A percentile compares a stretch with the other conserved stretches of the same genome.
These are phyloP conservation scores for Colletotrichum sojae DNA, from an alignment of 2,329 filamentous ascomycete genomes.

Conservation along the genomic window DNA sequence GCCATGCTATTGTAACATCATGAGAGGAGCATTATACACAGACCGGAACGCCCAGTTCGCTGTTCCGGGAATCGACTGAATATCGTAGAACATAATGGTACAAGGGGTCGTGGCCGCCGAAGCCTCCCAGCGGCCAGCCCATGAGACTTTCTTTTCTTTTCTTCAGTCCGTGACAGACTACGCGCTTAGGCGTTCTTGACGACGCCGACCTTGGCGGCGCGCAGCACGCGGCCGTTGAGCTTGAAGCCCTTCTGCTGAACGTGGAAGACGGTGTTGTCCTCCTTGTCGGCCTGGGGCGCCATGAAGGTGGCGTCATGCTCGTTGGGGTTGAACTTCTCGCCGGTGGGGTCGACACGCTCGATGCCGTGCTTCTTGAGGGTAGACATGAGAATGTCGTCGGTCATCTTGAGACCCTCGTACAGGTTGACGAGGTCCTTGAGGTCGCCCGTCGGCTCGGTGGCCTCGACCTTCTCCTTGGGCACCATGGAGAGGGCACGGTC, in stretches of 20 bases:
- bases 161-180: neutral
- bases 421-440: slow-evolving; percentile 83
- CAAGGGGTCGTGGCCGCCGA: slow-evolving; percentile 44
- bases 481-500: slow-evolving; percentile 91
- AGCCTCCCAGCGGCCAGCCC: slow-evolving; percentile 23
- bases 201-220: slow-evolving; percentile 95
- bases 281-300: slow-evolving; percentile 87
- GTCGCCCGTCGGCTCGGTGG: slow-evolving; percentile 61
- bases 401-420: slow-evolving; percentile 95
- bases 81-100: slow-evolving; percentile 49
- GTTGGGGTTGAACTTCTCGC: slow-evolving; percentile 95
- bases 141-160: slow-evolving; percentile 14
- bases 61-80: slow-evolving; percentile 39
- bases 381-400: slow-evolving; percentile 86
- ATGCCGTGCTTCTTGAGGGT: slow-evolving; percentile 96
- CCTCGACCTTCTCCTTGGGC: slow-evolving; percentile 77
- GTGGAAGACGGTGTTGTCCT: slow-evolving; percentile 90
- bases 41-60: slow-evolving; percentile 45
- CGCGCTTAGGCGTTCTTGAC: slow-evolving; percentile 80
- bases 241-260: slow-evolving; percentile 97
- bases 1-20: slow-evolving; percentile 49
- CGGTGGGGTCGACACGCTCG: slow-evolving; percentile 86
- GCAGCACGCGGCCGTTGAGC: slow-evolving; percentile 89
- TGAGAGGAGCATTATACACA: slow-evolving; percentile 64
- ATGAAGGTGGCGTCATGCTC: slow-evolving; percentile 97